A percentile compares a stretch with the other conserved stretches of the same genome.
These are phyloP conservation scores for Plenodomus biglobosus DNA, from an alignment of 2,329 filamentous ascomycete genomes.

Conservation along the genomic window DNA sequence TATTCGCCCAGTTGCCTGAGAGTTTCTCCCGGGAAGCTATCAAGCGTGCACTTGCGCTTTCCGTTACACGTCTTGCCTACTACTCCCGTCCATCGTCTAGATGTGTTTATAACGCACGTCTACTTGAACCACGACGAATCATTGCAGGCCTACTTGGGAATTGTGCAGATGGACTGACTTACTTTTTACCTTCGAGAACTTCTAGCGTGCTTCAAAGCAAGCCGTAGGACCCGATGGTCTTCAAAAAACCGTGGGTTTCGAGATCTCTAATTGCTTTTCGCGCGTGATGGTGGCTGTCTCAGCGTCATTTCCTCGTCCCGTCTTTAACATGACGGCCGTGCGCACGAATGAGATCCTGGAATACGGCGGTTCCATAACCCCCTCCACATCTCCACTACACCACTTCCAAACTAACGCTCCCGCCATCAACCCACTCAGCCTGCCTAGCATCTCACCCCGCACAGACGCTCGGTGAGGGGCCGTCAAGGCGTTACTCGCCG, in stretches of 20 bases:
- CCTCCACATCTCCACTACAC: conserved; percentile 6
- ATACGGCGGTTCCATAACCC: conserved; percentile 5
- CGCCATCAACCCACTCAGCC: conserved; percentile 4
- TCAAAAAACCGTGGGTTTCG: conserved; percentile 6
- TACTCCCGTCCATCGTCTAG: no score
- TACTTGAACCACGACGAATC: neutral
- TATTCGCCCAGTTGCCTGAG: neutral
- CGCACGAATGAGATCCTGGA: conserved; percentile 1
- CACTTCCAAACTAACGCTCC: conserved; percentile 5
- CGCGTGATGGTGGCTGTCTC: neutral
- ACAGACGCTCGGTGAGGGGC: conserved; percentile 12
- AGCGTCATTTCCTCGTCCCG: neutral
- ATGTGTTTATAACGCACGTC: no score
- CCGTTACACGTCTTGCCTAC: neutral
- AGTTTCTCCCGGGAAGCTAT: neutral
- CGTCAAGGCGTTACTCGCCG: conserved; percentile 15
- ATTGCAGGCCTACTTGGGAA: neutral
- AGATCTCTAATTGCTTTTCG: conserved; percentile 8
- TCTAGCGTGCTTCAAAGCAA: conserved; percentile 18
- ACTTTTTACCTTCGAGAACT: conserved; percentile 18
- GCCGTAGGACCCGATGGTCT: neutral
- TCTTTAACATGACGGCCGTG: neutral
- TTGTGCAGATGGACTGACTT: neutral
- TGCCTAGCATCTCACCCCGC: conserved; percentile 8
- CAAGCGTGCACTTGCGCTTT: neutral